Evolutionary conservation across 768 basidiomycete genomes (phyloP).

Genomic region (Cyathus striatus): DNA sequence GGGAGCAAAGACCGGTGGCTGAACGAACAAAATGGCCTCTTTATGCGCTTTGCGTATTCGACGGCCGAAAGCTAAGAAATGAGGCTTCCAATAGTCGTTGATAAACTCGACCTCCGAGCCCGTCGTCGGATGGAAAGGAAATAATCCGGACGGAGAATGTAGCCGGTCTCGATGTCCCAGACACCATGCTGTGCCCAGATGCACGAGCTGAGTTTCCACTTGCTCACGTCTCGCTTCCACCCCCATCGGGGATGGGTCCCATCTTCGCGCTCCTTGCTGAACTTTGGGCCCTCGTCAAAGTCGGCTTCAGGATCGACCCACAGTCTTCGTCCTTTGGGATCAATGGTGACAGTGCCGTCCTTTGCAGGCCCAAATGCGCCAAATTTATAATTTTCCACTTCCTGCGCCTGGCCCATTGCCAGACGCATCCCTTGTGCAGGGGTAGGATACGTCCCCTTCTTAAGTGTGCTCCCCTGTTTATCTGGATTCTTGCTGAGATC

Average conservation of each 20-base stretch:
- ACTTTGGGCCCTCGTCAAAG: neutral
- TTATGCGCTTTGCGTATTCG: slow-evolving; percentile 69
- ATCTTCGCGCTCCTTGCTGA: slow-evolving; percentile 19
- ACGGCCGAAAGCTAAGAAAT: slow-evolving; percentile 50
- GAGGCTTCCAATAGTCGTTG: slow-evolving; percentile 74
- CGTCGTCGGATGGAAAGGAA: slow-evolving; percentile 48
- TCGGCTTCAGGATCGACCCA: slow-evolving; percentile 57
- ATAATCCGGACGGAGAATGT: slow-evolving; percentile 68
- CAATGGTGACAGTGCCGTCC: slow-evolving; percentile 72
- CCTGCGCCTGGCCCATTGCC: slow-evolving; percentile 83
- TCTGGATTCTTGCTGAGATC: slow-evolving; percentile 64
- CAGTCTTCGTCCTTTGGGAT: slow-evolving; percentile 74
- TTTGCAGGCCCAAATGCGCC: slow-evolving; percentile 71
- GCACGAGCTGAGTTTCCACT: slow-evolving; percentile 75
- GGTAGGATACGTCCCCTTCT: slow-evolving; percentile 85
- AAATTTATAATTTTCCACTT: slow-evolving; percentile 81
- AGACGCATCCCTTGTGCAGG: slow-evolving; percentile 80
- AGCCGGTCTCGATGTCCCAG: slow-evolving; percentile 75
- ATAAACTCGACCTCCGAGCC: slow-evolving; percentile 61
- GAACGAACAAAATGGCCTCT: slow-evolving; percentile 83
- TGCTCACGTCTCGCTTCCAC: slow-evolving; percentile 63
- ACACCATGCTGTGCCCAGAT: slow-evolving; percentile 88
- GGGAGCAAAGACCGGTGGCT: slow-evolving; percentile 84
- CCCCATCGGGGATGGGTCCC: slow-evolving; percentile 72
- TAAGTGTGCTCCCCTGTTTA: slow-evolving; percentile 66